Percentiles rank a stretch among this genome's conserved stretches.
Conservation (phyloP, 352 stramenopile species). For the Pythium phragmitis region DNA sequence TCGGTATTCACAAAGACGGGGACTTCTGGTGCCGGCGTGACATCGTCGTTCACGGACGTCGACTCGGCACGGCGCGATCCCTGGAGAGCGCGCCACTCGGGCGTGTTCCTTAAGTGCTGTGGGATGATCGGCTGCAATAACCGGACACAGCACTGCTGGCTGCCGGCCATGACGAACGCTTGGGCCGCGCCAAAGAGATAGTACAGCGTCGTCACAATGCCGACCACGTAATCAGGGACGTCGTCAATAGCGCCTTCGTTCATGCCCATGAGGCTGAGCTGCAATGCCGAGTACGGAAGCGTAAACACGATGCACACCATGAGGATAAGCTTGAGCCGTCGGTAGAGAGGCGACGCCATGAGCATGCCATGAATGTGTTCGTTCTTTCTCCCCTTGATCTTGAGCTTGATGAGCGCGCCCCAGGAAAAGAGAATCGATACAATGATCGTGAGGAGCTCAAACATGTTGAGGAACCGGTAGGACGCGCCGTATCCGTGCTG, state of each 20-base stretch:
- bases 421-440: constrained; percentile 47
- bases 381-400: constrained; percentile 53
- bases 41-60: constrained; percentile 30
- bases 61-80: constrained; percentile 30
- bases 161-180: constrained; percentile 66
- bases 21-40: constrained; percentile 30
- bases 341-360: constrained; percentile 66
- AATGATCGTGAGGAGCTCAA: constrained; percentile 48
- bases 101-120: constrained; percentile 51
- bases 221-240: constrained; percentile 56
- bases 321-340: constrained; percentile 59
- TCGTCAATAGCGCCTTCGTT: constrained; percentile 37
- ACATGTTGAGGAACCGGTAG: constrained; percentile 54
- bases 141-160: constrained; percentile 59
- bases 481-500: constrained; percentile 52
- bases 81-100: constrained; percentile 35
- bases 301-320: constrained; percentile 67
- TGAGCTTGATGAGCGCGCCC: constrained; percentile 39
- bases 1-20: constrained; percentile 80
- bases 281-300: constrained; percentile 59
- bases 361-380: constrained; percentile 71
- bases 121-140: constrained; percentile 53
- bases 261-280: constrained; percentile 47
- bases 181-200: constrained; percentile 64
- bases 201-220: constrained; percentile 57